Percentiles rank a stretch among this genome's conserved stretches.
Conservation (phyloP, 768 basidiomycete genomes). For the Pisolithus marmoratus region DNA sequence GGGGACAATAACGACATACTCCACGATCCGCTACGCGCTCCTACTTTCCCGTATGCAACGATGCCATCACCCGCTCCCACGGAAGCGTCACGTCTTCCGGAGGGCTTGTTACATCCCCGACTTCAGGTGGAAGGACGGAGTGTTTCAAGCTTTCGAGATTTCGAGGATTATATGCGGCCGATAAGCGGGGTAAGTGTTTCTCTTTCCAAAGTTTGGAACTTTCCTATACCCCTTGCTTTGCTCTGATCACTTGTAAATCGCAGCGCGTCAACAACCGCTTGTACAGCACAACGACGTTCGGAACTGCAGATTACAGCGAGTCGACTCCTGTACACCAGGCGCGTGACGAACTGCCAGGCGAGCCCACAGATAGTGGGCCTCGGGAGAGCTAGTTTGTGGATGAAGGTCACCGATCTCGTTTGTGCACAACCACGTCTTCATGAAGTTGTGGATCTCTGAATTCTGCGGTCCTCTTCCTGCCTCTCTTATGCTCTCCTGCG, state of each 20-base stretch:
- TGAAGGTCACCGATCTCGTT: not conserved
- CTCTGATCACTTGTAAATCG: not conserved
- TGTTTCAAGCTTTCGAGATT: slow-evolving; percentile 24
- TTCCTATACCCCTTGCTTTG: not conserved
- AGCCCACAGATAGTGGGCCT: not conserved
- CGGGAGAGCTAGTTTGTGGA: slow-evolving; percentile 10
- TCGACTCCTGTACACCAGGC: slow-evolving; percentile 4
- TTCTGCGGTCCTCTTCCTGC: not conserved
- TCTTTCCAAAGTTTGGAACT: not conserved
- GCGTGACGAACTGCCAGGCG: not conserved
- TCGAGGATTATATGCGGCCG: slow-evolving; percentile 29
- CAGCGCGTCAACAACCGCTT: slow-evolving; percentile 27
- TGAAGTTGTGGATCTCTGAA: not conserved
- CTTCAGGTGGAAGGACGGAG: slow-evolving; percentile 19
- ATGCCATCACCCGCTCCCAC: slow-evolving; percentile 22
- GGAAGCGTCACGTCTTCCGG: slow-evolving; percentile 19
- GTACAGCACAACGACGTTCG: slow-evolving; percentile 29
- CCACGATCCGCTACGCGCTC: not conserved
- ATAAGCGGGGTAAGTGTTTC: slow-evolving; percentile 23
- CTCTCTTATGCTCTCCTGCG: not conserved
- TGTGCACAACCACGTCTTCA: not conserved
- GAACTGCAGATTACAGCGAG: slow-evolving; percentile 21
- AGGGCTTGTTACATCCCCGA: slow-evolving; percentile 27
- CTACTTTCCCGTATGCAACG: slow-evolving; percentile 4
- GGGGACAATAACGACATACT: not conserved